Evolutionary conservation across 192 early-diverging fungal genomes (phyloP).

Genomic region (Coemansia biformis): DNA sequence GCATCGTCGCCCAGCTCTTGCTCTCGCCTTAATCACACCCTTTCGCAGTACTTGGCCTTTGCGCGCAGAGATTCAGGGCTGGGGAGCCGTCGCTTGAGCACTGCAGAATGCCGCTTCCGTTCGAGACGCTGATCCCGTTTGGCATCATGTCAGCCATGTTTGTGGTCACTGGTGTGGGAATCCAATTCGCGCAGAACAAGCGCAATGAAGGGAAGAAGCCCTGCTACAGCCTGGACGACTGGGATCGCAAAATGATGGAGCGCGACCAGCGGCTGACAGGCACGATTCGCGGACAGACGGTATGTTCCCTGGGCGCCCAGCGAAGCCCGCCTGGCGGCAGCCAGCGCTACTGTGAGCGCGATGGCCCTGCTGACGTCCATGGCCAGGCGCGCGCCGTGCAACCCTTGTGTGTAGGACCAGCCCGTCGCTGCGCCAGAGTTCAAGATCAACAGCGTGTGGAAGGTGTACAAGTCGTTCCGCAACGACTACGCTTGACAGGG

Average conservation of each 20-base stretch:
- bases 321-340: too few species aligned
- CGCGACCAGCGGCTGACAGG: slow-evolving; percentile 73
- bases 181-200: slow-evolving; percentile 55
- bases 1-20: too few species aligned
- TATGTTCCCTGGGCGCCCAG: too few species aligned
- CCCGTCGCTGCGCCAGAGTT: slow-evolving; percentile 60
- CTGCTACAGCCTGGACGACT: slow-evolving; percentile 63
- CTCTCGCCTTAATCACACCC: too few species aligned
- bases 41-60: too few species aligned
- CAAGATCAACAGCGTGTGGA: slow-evolving; percentile 66
- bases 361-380: too few species aligned
- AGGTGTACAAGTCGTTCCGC: slow-evolving; percentile 54
- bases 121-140: slow-evolving; percentile 72
- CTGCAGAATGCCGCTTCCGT: slow-evolving; percentile 70
- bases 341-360: too few species aligned
- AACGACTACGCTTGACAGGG: slow-evolving; percentile 13
- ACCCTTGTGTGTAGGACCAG: too few species aligned
- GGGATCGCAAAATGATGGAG: slow-evolving; percentile 75
- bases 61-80: too few species aligned
- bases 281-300: slow-evolving; percentile 58
- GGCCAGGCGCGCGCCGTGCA: too few species aligned
- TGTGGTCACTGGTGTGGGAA: slow-evolving; percentile 55
- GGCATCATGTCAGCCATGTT: slow-evolving; percentile 66
- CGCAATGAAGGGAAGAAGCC: slow-evolving; percentile 61
- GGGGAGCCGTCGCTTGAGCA: too few species aligned